Evolutionary conservation across 1,284 basidiomycete genomes (phyloP).

Genomic region (Ceratobasidium sp.): DNA sequence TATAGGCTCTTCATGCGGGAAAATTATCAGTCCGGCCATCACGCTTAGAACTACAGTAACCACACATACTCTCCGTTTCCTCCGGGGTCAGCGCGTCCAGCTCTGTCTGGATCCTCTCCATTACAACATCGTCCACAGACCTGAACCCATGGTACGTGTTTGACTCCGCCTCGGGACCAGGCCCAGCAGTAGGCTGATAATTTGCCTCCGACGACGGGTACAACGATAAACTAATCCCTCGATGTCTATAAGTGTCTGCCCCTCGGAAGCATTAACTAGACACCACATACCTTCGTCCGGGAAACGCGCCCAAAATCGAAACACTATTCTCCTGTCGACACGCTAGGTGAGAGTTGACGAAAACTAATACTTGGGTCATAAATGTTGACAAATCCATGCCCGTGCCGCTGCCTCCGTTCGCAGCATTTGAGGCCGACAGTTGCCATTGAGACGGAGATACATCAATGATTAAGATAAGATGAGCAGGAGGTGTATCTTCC

Average conservation of each 20-base stretch:
- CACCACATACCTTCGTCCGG: conserved; percentile 74
- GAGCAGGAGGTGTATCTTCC: conserved; percentile 61
- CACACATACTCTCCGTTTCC: conserved; percentile 61
- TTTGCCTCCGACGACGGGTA: conserved; percentile 70
- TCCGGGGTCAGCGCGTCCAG: conserved; percentile 63
- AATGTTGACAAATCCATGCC: conserved; percentile 73
- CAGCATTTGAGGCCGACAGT: conserved; percentile 62
- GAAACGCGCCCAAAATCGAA: conserved; percentile 89
- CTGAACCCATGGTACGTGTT: conserved; percentile 88
- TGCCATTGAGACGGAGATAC: conserved; percentile 86
- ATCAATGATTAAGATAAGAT: conserved; percentile 85
- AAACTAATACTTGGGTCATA: conserved; percentile 84
- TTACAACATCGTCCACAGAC: conserved; percentile 73
- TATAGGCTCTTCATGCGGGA: conserved; percentile 57
- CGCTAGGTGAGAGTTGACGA: conserved; percentile 93
- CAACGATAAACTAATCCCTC: conserved; percentile 67
- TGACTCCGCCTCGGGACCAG: conserved; percentile 64
- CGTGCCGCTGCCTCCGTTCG: conserved; percentile 56
- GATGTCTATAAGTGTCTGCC: conserved; percentile 14
- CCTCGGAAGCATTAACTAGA: conserved; percentile 15
- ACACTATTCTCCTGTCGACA: conserved; percentile 91
- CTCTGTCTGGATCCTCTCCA: conserved; percentile 69
- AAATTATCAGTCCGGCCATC: conserved; percentile 56
- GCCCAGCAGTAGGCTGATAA: conserved; percentile 51
- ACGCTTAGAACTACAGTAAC: conserved; percentile 43